Percentiles rank a stretch among this genome's conserved stretches.
phyloP scores from a whole-genome alignment of 352 stramenopile genomes.

The Phytophthora sp. region DNA sequence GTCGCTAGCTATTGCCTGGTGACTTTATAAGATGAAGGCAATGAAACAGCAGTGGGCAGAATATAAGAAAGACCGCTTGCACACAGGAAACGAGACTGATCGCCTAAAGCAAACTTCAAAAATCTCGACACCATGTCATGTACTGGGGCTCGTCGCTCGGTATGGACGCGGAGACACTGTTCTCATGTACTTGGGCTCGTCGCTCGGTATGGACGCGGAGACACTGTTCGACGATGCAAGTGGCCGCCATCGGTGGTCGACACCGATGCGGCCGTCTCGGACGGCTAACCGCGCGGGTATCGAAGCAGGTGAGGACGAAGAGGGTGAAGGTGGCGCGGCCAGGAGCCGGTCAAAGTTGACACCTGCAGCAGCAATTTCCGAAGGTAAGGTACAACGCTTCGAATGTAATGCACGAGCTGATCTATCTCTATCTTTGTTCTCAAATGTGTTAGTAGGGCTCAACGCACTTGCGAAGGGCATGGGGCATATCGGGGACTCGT shows the following conservation, averaged over 20 bases:
- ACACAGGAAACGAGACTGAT: constrained; percentile 3
- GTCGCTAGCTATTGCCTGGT: no score
- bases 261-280: not conserved
- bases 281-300: not conserved
- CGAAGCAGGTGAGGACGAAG: not conserved
- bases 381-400: no score
- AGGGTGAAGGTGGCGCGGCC: no score
- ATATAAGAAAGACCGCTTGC: not conserved
- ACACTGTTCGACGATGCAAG: constrained; percentile 4
- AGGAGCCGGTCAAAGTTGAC: no score
- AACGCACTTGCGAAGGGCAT: not conserved
- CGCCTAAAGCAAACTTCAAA: not conserved
- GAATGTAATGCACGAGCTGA: no score
- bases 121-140: constrained; percentile 3
- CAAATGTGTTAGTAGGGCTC: not conserved
- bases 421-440: no score
- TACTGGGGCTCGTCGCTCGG: not conserved
- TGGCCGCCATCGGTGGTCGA: not conserved
- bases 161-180: constrained; percentile 1
- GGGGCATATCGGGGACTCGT: constrained; percentile 6
- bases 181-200: not conserved
- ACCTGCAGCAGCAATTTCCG: no score
- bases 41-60: constrained; percentile 11
- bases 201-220: constrained; percentile 1
- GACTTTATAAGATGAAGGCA: constrained; percentile 9